Evolutionary conservation across 352 stramenopile species (phyloP), one percentile per base, ranked within the genome.

Genomic region (Phytophthora pisi): DNA sequence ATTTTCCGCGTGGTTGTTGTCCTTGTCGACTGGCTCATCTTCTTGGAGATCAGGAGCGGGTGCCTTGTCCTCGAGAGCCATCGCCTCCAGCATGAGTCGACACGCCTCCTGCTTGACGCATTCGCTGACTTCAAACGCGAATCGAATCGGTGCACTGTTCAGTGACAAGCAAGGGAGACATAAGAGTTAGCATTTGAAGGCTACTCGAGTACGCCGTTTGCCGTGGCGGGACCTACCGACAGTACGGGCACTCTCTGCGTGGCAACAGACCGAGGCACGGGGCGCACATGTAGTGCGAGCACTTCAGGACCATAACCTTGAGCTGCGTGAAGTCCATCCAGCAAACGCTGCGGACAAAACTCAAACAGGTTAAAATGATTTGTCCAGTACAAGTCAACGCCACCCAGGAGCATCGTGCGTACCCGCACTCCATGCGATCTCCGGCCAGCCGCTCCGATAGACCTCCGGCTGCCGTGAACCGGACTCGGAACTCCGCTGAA

Each of bases 341-440:
- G 64, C 68, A 75, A 49, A 75, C 24, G 61, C 68, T 75, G 31
- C 7, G 11, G 13, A 16, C 3, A 51, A 50, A 11, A 16, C 6
- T 15, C 23, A 50, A 28, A 26, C 5, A 30, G 15, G 49, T 55
- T 15, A 24, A 55, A 40, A 24, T 1, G 24, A 20, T 10, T 10
- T 42, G 20, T 9, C 2, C 5, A 6, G 13, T n/a, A 15, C 49
- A 40, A 7, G 0, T 31, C 26, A 55, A 38, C 8, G 10, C 2
- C 26, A 55, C 1, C 13, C 6, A 31, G 28, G n/a, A 20, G 9
- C 15, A 26, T 40, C 16, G 11, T 40, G 72, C 68, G 11, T 50
- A 76, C 68, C 64, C 68, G 28, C 68, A 76, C 40, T 76, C 68
- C 64, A 76, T 72, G 46, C 54, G 47, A 60, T 76, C 68, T 4